A percentile compares a stretch with the other conserved stretches of the same genome.
These are phyloP conservation scores for Cladorrhinum sp. DNA, from an alignment of 2,329 filamentous ascomycete genomes.

Conservation along the genomic window DNA sequence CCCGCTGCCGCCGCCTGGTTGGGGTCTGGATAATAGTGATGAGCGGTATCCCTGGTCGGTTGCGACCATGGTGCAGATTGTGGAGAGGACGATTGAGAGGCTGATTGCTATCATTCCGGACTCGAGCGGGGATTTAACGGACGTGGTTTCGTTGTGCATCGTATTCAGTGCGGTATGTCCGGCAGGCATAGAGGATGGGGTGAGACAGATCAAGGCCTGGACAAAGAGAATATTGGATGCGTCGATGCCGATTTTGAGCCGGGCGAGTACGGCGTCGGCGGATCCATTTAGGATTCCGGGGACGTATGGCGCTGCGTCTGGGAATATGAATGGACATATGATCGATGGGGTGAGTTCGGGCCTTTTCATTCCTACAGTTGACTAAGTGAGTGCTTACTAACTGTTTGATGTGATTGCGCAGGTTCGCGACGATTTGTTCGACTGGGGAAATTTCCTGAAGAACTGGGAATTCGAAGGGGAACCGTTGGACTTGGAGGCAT, in stretches of 20 bases:
- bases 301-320: neutral
- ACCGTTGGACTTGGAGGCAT: neutral
- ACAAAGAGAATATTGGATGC: neutral
- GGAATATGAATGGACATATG: neutral
- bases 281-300: neutral
- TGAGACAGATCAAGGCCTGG: neutral
- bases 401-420: neutral
- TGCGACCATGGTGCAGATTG: slow-evolving; percentile 40
- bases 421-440: neutral
- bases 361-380: neutral
- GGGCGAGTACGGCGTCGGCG: neutral
- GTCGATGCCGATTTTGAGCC: neutral
- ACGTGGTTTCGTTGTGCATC: slow-evolving; percentile 47
- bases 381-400: neutral
- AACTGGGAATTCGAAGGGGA: neutral
- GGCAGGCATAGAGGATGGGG: slow-evolving; percentile 38
- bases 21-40: slow-evolving; percentile 26
- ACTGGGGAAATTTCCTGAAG: slow-evolving; percentile 2
- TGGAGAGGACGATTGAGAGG: slow-evolving; percentile 47
- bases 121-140: slow-evolving; percentile 49
- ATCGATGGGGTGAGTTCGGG: neutral
- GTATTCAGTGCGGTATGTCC: slow-evolving; percentile 46
- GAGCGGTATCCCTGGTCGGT: slow-evolving; percentile 43
- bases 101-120: slow-evolving; percentile 43
- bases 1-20: neutral